These are phyloP conservation scores for Diplocarpon mali DNA, from an alignment of 2,329 filamentous ascomycete species.

Conservation along the genomic window DNA sequence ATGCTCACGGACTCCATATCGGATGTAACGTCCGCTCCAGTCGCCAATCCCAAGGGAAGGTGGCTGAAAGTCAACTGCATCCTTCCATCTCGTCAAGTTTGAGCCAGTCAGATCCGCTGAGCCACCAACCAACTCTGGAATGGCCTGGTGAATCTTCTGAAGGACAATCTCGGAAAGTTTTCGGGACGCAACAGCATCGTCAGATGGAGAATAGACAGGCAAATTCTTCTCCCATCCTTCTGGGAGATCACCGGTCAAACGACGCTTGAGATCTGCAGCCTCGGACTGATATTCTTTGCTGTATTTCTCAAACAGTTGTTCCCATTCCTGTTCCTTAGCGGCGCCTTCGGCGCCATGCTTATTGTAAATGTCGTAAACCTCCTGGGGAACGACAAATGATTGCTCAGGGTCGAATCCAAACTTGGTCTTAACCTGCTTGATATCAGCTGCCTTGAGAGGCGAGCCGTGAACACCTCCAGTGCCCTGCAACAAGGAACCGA, in stretches of 20 bases:
- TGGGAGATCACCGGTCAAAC: conserved; percentile 72
- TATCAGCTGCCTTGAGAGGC: conserved; percentile 88
- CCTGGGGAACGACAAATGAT: conserved; percentile 84
- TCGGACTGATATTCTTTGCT: conserved; percentile 64
- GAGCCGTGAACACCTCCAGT: conserved; percentile 95
- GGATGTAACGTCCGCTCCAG: conserved; percentile 83
- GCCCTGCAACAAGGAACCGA: conserved; percentile 84
- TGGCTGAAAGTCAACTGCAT: conserved; percentile 93
- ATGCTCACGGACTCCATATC: conserved; percentile 88
- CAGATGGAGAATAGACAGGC: conserved; percentile 78
- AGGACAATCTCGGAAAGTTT: conserved; percentile 95
- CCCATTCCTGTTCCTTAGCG: conserved; percentile 88
- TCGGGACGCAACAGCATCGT: conserved; percentile 78
- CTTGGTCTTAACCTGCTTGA: conserved; percentile 84
- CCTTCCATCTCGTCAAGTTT: conserved; percentile 98
- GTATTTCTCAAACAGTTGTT: conserved; percentile 85
- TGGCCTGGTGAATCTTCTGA: conserved; percentile 66
- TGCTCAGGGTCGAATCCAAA: conserved; percentile 95
- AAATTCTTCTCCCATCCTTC: conserved; percentile 94
- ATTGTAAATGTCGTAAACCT: conserved; percentile 85
- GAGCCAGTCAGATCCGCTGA: conserved; percentile 97
- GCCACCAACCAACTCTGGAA: conserved; percentile 90
- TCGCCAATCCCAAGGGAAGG: conserved; percentile 75
- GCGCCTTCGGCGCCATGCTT: conserved; percentile 80
- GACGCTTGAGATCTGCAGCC: conserved; percentile 70